Evolutionary conservation across 2,329 filamentous ascomycete species (phyloP).

Genomic region (Claviceps sp.): DNA sequence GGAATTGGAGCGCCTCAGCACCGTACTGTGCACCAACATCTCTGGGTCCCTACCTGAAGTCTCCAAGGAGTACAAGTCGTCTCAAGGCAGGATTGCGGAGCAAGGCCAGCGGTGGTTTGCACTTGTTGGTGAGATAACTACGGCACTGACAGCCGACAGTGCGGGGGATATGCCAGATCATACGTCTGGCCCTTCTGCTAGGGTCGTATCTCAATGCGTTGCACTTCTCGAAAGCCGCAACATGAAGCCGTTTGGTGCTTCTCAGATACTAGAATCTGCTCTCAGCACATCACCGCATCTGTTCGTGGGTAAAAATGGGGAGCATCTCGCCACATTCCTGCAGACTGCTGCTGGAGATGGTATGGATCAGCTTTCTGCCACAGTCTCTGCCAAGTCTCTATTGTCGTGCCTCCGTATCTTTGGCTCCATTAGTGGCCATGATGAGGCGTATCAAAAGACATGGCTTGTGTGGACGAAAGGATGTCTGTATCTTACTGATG

Average conservation of each 20-base stretch:
- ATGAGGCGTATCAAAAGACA: constrained; percentile 23
- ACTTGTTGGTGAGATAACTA: constrained; percentile 35
- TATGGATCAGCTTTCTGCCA: constrained; percentile 46
- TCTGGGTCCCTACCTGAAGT: constrained; percentile 69
- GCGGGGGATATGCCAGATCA: constrained; percentile 14
- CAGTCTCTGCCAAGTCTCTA: constrained; percentile 54
- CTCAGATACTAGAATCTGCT: constrained; percentile 29
- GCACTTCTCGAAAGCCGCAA: constrained; percentile 35
- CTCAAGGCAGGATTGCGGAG: constrained; percentile 54
- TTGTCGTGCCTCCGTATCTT: constrained; percentile 50
- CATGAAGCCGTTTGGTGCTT: constrained; percentile 44
- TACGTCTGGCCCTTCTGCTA: constrained; percentile 16
- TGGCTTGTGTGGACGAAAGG: constrained; percentile 32
- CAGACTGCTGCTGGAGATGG: constrained; percentile 39
- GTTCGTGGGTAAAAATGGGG: constrained; percentile 20
- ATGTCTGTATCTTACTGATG: constrained; percentile 22
- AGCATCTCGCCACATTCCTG: constrained; percentile 30
- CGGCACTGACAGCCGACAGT: constrained; percentile 13
- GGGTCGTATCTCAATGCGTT: constrained; percentile 22
- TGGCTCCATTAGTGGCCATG: constrained; percentile 27
- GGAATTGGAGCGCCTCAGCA: constrained; percentile 51
- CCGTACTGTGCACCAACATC: constrained; percentile 50
- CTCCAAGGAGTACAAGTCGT: constrained; percentile 60
- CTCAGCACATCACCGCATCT: constrained; percentile 27
- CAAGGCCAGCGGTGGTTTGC: constrained; percentile 56